Evolutionary conservation across 1,139 yeast genomes (phyloP).

Genomic region (Suhomyces chickasaworum): DNA sequence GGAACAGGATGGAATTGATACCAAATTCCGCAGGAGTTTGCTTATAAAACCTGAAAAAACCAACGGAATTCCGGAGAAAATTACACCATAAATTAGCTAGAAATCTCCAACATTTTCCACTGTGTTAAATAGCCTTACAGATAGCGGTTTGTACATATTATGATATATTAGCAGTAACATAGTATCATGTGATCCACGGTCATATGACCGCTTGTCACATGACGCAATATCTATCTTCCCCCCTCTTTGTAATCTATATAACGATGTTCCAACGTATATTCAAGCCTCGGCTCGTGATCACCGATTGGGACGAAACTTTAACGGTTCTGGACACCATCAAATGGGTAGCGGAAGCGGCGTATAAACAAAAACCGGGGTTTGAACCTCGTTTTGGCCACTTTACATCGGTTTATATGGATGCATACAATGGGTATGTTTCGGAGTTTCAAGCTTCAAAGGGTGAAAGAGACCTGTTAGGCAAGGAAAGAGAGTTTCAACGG

Average conservation of each 20-base stretch:
- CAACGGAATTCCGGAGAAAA: too few relatives aligned
- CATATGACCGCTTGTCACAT: slow-evolving; percentile 1
- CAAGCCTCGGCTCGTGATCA: slow-evolving; percentile 29
- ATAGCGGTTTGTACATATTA: too few relatives aligned
- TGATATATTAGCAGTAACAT: too few relatives aligned
- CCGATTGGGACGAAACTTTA: slow-evolving; percentile 77
- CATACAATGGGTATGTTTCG: slow-evolving; percentile 28
- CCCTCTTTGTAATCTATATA: too few relatives aligned
- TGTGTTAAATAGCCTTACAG: too few relatives aligned
- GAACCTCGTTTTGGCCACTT: slow-evolving; percentile 49
- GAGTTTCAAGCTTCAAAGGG: slow-evolving; percentile 25
- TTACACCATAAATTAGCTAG: too few relatives aligned
- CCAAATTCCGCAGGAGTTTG: too few relatives aligned
- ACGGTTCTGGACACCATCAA: slow-evolving; percentile 59
- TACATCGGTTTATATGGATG: slow-evolving; percentile 44
- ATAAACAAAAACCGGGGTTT: slow-evolving; percentile 36
- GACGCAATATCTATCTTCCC: background rate
- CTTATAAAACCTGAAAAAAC: too few relatives aligned
- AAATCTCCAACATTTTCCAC: too few relatives aligned
- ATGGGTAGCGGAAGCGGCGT: slow-evolving; percentile 54
- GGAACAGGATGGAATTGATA: too few relatives aligned
- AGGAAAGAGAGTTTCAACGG: slow-evolving; percentile 48
- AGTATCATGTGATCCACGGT: background rate
- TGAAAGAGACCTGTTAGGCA: slow-evolving; percentile 19
- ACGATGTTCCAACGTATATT: slow-evolving; percentile 1